Base-by-base conservation (phyloP, 192 early-diverging fungal species). In the Chytriomyces sp. region DNA sequence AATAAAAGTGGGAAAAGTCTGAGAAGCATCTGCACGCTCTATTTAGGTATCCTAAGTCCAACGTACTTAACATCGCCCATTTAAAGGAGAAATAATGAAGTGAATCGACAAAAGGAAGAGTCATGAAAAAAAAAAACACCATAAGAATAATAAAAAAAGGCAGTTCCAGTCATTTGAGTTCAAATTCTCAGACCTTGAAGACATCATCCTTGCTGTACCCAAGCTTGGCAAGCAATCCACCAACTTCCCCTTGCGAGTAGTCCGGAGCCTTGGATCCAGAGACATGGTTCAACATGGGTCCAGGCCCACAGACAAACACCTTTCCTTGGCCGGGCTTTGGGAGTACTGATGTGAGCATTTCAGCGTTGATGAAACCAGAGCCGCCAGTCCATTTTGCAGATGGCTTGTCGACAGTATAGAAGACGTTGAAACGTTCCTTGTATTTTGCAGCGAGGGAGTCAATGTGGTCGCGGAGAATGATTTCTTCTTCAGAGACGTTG, bases 401-500 rank as follows among this genome's bases (percentile, higher is more conserved):
- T 13, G 81, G 76, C 75, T 90, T 91, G 71, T 91, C 89, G 23
- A 94, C 63, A 10, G 88, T 84, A 75, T 93, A 93, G 75, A 83
- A 79, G 9, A 93, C 85, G 79, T 88, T 86, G 81, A 95, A 85
- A 67, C 84, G 87, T 43, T 91, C 89, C 49, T 89, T 82, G 77
- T 92, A 73, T 13, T 83, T 64, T 75, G 84, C 85, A 9, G 85
- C 84, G 61, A 85, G 81, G 26, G 57, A 62, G 72, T 93, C 91
- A 28, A 95, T 72, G 77, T 92, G 88, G 16, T 87, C 82, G 74
- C 83, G 82, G 60, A 94, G 76, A 45, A 92, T 73, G 77, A 99
- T 97, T 75, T 97, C 97, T 48, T 95, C 91, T 60, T 90, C 88
- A 7, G 82, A 93, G 57, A 95, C 93, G 82, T 99, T 99, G 75